Evolutionary conservation across 345 rosid species (phyloP).

Genomic region (Orychophragmus violaceus): DNA sequence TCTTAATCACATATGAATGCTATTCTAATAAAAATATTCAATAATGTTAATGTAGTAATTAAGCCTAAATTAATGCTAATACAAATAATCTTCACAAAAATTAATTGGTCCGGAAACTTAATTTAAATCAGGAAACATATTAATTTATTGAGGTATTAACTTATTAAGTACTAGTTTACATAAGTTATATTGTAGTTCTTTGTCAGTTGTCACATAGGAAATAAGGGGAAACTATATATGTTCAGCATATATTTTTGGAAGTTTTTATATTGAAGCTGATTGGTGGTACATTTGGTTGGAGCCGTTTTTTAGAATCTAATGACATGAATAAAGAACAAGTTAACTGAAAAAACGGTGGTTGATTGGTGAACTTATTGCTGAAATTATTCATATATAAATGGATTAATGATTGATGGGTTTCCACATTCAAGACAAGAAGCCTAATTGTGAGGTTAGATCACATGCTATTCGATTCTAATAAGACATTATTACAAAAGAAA

Average conservation of each 20-base stretch:
- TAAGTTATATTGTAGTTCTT: too few species aligned
- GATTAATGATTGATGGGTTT: background rate
- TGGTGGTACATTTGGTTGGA: conserved; percentile 7
- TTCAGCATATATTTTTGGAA: background rate
- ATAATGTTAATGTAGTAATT: too few species aligned
- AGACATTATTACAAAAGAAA: background rate
- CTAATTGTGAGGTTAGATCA: conserved; percentile 16
- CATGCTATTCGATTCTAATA: conserved; percentile 26
- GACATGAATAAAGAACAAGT: conserved; percentile 10
- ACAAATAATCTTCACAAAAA: too few species aligned
- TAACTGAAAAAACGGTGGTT: conserved; percentile 34
- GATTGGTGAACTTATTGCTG: conserved; percentile 3
- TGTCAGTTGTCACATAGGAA: background rate
- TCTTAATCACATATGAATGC: too few species aligned
- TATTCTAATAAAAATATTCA: too few species aligned
- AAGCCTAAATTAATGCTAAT: too few species aligned
- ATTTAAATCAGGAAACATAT: too few species aligned
- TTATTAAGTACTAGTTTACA: too few species aligned
- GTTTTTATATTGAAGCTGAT: background rate
- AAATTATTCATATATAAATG: background rate
- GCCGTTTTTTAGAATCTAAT: conserved; percentile 8
- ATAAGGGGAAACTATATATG: background rate
- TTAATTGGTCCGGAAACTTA: too few species aligned
- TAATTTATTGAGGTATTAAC: too few species aligned
- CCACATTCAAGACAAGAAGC: conserved; percentile 30